phyloP scores from a whole-genome alignment of 2,329 filamentous ascomycete species.

The Aspergillus puulaauensis region DNA sequence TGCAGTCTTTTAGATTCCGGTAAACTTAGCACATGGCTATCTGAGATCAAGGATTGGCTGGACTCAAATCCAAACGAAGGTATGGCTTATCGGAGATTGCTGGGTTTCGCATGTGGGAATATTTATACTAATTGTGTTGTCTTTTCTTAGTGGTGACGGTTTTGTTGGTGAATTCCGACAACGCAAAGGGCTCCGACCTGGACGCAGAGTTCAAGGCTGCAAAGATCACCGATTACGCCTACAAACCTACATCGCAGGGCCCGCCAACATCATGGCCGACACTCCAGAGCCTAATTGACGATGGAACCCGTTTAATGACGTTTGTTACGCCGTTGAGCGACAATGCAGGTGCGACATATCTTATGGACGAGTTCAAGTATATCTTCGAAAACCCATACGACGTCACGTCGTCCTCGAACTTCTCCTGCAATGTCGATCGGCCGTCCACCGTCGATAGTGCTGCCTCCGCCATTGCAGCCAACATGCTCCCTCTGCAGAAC shows the following conservation, averaged over 20 bases:
- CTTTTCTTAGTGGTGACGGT: constrained; percentile 62
- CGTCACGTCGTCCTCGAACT: constrained; percentile 60
- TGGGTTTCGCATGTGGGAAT: not conserved
- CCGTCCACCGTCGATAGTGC: constrained; percentile 56
- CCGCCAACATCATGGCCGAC: constrained; percentile 64
- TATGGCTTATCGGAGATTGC: constrained; percentile 15
- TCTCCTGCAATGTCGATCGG: constrained; percentile 70
- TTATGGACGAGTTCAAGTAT: constrained; percentile 45
- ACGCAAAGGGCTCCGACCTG: constrained; percentile 56
- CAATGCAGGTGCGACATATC: constrained; percentile 40
- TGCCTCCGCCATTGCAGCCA: constrained; percentile 52
- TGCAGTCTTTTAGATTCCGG: constrained; percentile 71
- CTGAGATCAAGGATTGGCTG: constrained; percentile 66
- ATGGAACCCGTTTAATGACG: constrained; percentile 64
- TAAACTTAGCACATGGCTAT: constrained; percentile 62
- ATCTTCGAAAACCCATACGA: constrained; percentile 74
- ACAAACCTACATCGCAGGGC: constrained; percentile 50
- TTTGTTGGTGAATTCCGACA: constrained; percentile 69
- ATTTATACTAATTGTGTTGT: not conserved
- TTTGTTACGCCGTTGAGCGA: constrained; percentile 60
- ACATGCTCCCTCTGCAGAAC: constrained; percentile 72
- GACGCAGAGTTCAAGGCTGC: constrained; percentile 56
- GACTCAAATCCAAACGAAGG: constrained; percentile 66
- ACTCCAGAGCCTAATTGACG: constrained; percentile 65
- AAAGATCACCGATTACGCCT: constrained; percentile 63